These are phyloP conservation scores for Panicum miliaceum DNA, from an alignment of 176 grass and related monocot genomes.

Conservation along the genomic window DNA sequence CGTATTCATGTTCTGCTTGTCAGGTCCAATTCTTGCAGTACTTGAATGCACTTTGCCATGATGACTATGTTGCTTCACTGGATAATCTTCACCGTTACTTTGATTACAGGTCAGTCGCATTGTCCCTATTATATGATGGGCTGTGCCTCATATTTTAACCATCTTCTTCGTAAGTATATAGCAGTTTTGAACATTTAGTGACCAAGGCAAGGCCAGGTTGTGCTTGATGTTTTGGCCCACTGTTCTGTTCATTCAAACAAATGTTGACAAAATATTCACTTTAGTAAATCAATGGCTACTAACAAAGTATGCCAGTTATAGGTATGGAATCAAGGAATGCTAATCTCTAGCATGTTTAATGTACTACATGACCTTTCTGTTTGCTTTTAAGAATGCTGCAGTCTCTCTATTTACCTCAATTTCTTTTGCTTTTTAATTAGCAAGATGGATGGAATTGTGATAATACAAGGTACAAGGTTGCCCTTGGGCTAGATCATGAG, in stretches of 20 bases:
- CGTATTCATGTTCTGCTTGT: slow-evolving; percentile 32
- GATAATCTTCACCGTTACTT: slow-evolving; percentile 96
- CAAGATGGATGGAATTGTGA: slow-evolving; percentile 19
- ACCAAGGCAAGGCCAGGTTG: neutral
- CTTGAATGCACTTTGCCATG: slow-evolving; percentile 84
- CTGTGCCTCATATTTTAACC: slow-evolving; percentile 12
- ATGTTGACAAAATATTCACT: neutral
- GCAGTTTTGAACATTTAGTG: neutral
- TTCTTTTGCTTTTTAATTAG: slow-evolving; percentile 4
- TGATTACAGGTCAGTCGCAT: slow-evolving; percentile 81
- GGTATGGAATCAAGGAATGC: neutral
- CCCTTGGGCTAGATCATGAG: slow-evolving; percentile 19
- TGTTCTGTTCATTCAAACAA: slow-evolving; percentile 25
- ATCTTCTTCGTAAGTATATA: slow-evolving; percentile 12
- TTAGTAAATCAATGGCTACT: neutral
- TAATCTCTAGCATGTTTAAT: slow-evolving; percentile 16
- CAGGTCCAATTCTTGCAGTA: slow-evolving; percentile 95
- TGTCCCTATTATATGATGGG: neutral
- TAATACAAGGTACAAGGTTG: neutral
- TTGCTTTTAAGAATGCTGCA: neutral
- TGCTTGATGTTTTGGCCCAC: slow-evolving; percentile 16
- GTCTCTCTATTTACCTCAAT: neutral
- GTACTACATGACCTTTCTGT: slow-evolving; percentile 1
- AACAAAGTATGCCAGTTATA: slow-evolving; percentile 1
- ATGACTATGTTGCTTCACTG: slow-evolving; percentile 79